These are phyloP conservation scores for Barbarea vulgaris DNA, from an alignment of 345 rosid species.

Conservation along the genomic window DNA sequence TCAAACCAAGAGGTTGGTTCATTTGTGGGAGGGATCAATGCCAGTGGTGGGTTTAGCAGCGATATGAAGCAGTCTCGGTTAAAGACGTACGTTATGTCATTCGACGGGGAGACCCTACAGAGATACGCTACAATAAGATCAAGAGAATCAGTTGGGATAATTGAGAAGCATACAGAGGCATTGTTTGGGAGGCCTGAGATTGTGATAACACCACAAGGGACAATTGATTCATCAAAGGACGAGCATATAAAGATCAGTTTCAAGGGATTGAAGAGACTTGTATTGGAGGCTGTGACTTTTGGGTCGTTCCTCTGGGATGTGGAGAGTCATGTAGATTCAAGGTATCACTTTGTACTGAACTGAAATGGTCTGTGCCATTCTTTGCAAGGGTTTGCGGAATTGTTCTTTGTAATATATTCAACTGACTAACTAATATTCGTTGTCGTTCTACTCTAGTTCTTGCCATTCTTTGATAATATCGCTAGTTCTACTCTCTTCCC, in stretches of 20 bases:
- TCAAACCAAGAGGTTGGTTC: constrained; percentile 68
- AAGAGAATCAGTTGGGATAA: constrained; percentile 82
- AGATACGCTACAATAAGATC: constrained; percentile 87
- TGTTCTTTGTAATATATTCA: constrained; percentile 30
- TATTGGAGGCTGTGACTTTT: constrained; percentile 94
- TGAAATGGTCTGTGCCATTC: constrained; percentile 39
- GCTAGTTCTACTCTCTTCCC: background rate
- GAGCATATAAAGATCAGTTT: constrained; percentile 78
- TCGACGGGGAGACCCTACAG: constrained; percentile 91
- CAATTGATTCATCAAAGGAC: constrained; percentile 70
- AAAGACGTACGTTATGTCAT: constrained; percentile 83
- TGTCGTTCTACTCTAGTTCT: background rate
- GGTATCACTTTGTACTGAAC: constrained; percentile 87
- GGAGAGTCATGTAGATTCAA: constrained; percentile 88
- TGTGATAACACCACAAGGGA: constrained; percentile 72
- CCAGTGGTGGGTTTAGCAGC: constrained; percentile 53
- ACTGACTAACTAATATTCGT: constrained; percentile 18
- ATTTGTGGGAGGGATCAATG: constrained; percentile 56
- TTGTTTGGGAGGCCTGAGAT: constrained; percentile 90
- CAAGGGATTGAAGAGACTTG: constrained; percentile 80
- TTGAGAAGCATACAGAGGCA: constrained; percentile 99
- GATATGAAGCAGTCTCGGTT: constrained; percentile 65
- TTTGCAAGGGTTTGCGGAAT: constrained; percentile 10
- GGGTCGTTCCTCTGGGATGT: constrained; percentile 99
- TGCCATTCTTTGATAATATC: background rate